phyloP scores from a whole-genome alignment of 1,139 yeast genomes.

The Suhomyces terraborum region DNA sequence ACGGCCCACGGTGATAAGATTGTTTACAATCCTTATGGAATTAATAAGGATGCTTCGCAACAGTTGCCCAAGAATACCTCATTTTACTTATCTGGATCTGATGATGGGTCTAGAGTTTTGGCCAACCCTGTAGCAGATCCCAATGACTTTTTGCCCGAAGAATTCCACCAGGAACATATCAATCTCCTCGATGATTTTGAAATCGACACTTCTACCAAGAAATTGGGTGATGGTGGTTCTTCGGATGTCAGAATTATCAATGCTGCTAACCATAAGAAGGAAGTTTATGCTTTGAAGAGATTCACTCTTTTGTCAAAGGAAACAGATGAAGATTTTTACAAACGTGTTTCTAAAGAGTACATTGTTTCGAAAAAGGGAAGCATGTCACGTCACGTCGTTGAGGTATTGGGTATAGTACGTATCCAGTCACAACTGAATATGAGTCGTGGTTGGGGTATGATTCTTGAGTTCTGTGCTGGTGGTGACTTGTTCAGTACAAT shows the following conservation, averaged over 20 bases:
- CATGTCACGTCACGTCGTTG: constrained; percentile 58
- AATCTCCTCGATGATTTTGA: constrained; percentile 61
- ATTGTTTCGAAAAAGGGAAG: constrained; percentile 56
- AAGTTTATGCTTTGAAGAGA: constrained; percentile 60
- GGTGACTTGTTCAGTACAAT: constrained; percentile 52
- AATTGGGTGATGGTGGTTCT: constrained; percentile 73
- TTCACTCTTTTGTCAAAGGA: constrained; percentile 63
- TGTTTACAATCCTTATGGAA: constrained; percentile 49
- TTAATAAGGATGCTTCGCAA: constrained; percentile 38
- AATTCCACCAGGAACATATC: constrained; percentile 52
- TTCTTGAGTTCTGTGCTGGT: constrained; percentile 64
- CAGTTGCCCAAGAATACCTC: constrained; percentile 43
- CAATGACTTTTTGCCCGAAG: constrained; percentile 60
- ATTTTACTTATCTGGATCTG: constrained; percentile 43
- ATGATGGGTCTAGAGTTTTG: constrained; percentile 46
- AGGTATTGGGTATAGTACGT: constrained; percentile 55
- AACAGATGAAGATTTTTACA: constrained; percentile 64
- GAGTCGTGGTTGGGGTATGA: constrained; percentile 76
- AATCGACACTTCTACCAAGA: constrained; percentile 49
- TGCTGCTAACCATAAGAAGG: constrained; percentile 42
- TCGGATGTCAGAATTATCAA: constrained; percentile 61
- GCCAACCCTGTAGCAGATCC: constrained; percentile 72
- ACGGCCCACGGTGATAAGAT: constrained; percentile 33
- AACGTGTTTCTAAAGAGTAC: constrained; percentile 64
- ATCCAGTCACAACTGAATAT: constrained; percentile 57